Base-by-base conservation (phyloP, 352 stramenopile species). In the Pythium volutum region DNA sequence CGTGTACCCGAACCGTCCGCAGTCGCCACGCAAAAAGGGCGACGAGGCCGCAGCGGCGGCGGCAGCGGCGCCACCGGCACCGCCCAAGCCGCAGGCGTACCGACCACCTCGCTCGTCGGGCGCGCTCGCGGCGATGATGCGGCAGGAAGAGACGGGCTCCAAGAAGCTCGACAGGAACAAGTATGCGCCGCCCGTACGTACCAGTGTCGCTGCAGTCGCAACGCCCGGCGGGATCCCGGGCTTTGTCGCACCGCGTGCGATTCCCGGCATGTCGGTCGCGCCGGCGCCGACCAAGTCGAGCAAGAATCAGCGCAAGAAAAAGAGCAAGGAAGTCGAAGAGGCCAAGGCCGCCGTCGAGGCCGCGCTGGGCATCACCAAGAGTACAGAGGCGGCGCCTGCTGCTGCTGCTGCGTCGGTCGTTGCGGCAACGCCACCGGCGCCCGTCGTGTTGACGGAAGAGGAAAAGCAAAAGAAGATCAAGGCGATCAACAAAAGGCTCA, bases 51-150 rank as follows among this genome's bases (percentile, higher is more conserved):
- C 81, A 47, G 39, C 77, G 26, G 60, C 73, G 26, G 52, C 77
- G 59, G 71, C 80, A 26, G 74, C 70, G 38, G 60, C 73, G 27
- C 54, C 77, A 59, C 70, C 80, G 27, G 74, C 70, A 34, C 74
- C 80, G 6, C 74, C 75, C 27, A 89, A 90, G 67, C 77, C 70
- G 12, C 76, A 93, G 75, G 93, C 77, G 60, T 98, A 93, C 73
- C 79, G 78, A 61, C 89, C 85, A 2, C 91, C 91, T 4, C 84
- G 87, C 46, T 96, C 90, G 49, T 95, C 85, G 0, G 91, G 91
- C 29, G 85, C 87, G 11, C 81, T 99, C 25, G 93, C 96, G 7
- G 96, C 97, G 38, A 84, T 98, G 58, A 97, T 99, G 86, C 77
- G 90, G n/a, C 83, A 87, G 55, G 84, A 95, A 59, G 85, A 93